A percentile compares a stretch with the other conserved stretches of the same genome.
These are phyloP conservation scores for Sclerotinia spermophila DNA, from an alignment of 2,329 filamentous ascomycete species.

Conservation along the genomic window DNA sequence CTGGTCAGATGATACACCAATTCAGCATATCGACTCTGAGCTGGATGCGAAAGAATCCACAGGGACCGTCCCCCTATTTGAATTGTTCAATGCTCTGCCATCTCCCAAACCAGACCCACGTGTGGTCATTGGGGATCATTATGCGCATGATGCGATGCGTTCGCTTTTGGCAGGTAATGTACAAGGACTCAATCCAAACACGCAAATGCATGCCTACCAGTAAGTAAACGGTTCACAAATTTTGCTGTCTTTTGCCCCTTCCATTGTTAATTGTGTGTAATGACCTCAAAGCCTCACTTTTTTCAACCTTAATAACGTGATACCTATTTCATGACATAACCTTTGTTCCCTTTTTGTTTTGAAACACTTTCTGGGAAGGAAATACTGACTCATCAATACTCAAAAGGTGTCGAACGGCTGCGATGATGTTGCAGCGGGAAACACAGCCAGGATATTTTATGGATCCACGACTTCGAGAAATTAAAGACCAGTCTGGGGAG, in stretches of 20 bases:
- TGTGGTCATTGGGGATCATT: conserved; percentile 45
- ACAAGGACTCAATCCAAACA: conserved; percentile 51
- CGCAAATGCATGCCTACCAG: conserved; percentile 73
- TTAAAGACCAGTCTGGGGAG: conserved; percentile 57
- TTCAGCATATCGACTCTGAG: conserved; percentile 42
- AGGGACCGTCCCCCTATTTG: conserved; percentile 55
- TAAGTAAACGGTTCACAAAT: neutral
- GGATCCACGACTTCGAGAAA: conserved; percentile 67
- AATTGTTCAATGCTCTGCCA: conserved; percentile 69
- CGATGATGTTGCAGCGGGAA: conserved; percentile 82
- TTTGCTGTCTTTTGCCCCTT: neutral
- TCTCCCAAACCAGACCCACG: conserved; percentile 59
- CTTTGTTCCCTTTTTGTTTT: neutral
- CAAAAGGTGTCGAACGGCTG: conserved; percentile 60
- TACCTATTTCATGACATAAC: neutral
- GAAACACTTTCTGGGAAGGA: neutral
- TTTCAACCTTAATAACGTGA: neutral
- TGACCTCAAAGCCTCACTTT: neutral
- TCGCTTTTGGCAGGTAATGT: conserved; percentile 52
- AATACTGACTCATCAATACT: neutral
- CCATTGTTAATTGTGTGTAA: neutral
- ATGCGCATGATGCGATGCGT: conserved; percentile 52
- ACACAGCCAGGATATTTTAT: conserved; percentile 57
- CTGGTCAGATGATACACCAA: conserved; percentile 23
- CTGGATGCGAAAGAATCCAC: conserved; percentile 20